A percentile compares a stretch with the other conserved stretches of the same genome.
Conservation (phyloP, 1,284 basidiomycete species). For the Ustilago esculenta region DNA sequence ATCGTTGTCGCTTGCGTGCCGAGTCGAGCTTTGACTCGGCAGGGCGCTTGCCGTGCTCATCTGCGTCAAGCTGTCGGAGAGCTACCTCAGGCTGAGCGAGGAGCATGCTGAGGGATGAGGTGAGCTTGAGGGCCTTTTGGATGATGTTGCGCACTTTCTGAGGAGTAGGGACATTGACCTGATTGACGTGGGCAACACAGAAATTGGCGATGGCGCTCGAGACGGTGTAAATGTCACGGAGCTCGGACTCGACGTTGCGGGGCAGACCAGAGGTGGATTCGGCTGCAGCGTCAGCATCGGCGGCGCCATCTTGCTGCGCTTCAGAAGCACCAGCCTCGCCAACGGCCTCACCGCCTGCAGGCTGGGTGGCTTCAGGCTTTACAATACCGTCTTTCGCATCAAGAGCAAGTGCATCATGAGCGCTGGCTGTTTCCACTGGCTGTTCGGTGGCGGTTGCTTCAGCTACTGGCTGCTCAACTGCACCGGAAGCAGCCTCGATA, state of each 20-base stretch:
- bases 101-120: slow-evolving; percentile 51
- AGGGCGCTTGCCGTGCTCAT: slow-evolving; percentile 37
- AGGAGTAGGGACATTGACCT: slow-evolving; percentile 30
- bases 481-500: background rate
- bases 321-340: background rate
- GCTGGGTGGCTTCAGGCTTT: background rate
- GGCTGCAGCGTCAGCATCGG: background rate
- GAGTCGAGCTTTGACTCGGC: slow-evolving; percentile 44
- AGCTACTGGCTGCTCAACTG: background rate
- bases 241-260: slow-evolving; percentile 30
- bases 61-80: slow-evolving; percentile 38
- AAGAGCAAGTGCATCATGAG: background rate
- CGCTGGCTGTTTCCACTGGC: background rate
- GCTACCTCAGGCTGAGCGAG: slow-evolving; percentile 48
- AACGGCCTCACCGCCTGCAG: background rate
- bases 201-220: slow-evolving; percentile 53
- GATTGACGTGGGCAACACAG: slow-evolving; percentile 46
- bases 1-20: slow-evolving; percentile 46
- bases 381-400: slow-evolving; percentile 1
- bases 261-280: slow-evolving; percentile 30
- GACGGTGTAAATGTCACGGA: slow-evolving; percentile 50
- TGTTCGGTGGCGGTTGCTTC: background rate
- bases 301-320: slow-evolving; percentile 8
- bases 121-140: slow-evolving; percentile 51
- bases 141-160: slow-evolving; percentile 48